Percentiles rank a stretch among this genome's conserved stretches.
Conservation (phyloP, 768 basidiomycete genomes). For the Rhizopogon roseolus region DNA sequence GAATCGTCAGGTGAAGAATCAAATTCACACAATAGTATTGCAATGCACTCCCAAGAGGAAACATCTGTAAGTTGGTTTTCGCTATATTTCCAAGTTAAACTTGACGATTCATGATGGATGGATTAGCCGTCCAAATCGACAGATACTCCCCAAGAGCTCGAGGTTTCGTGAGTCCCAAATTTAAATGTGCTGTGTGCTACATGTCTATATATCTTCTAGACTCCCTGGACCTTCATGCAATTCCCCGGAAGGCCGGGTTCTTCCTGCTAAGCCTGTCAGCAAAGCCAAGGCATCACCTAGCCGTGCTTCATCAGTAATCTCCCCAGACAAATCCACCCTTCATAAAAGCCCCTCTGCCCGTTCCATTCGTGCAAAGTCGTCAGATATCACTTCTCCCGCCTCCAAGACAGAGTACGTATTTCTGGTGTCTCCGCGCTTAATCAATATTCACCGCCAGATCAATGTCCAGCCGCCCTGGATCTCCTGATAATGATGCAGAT, state of each 20-base stretch:
- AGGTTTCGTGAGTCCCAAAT: constrained; percentile 24
- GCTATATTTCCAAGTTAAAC: not conserved
- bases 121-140: not conserved
- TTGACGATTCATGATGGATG: not conserved
- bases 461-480: constrained; percentile 1
- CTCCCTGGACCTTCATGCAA: constrained; percentile 18
- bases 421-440: not conserved
- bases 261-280: constrained; percentile 18
- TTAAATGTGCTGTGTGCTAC: not conserved
- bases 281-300: constrained; percentile 11
- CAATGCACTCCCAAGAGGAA: not conserved
- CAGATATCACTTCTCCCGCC: not conserved
- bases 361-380: constrained; percentile 1
- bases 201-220: constrained; percentile 7
- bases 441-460: not conserved
- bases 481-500: constrained; percentile 22
- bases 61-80: not conserved
- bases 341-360: constrained; percentile 2
- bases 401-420: not conserved
- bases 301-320: constrained; percentile 11
- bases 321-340: not conserved
- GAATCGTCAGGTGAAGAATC: constrained; percentile 6
- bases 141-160: constrained; percentile 23
- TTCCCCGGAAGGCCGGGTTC: constrained; percentile 5
- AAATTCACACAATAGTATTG: constrained; percentile 1